Evolutionary conservation across 2,329 filamentous ascomycete species (phyloP), one percentile per base, ranked within the genome.

Genomic region (Cadophora sp.): DNA sequence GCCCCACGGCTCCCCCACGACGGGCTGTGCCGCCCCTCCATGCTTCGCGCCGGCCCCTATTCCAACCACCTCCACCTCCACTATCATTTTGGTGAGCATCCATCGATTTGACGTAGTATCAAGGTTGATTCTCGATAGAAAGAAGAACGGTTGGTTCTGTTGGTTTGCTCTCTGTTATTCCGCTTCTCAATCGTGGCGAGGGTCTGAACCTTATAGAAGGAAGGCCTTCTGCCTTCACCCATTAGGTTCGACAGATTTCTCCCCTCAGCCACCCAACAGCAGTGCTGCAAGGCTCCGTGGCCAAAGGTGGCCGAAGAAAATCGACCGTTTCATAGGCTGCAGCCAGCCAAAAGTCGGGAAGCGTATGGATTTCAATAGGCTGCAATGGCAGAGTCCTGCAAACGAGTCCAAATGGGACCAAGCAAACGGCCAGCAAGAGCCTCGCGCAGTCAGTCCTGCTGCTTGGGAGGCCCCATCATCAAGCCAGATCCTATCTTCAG

Each of bases 291-390:
- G 33, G 47, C 66, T 48, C 65, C 61, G 48, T 36, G 16, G 55
- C 39, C 22, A 30, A 30, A 30, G 27, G 27, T n/a, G n/a, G n/a
- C n/a, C n/a, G 13, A 58, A 53, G 50, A 24, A 58, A 64, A 16
- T 5, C 39, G 39, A 30, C 48, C 27, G 65, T 69, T 65, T 69
- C 58, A 67, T 65, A 62, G 39, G 53, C 64, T 69, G 67, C 59
- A 50, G 45, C 41, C 36, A 59, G 47, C 64, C 64, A 61, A 43
- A 20, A 5, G 18, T 43, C 13, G 56, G 56, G 4, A 59, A 4
- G 20, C 7, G 8, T 14, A 43, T 43, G 36, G 14, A 2, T 7
- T 18, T 59, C 41, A 16, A 59, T 59, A 59, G 56, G 56, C 56
- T 27, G 56, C 56, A 24, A 20, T 27, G 24, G 56, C n/a, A 45